These are phyloP conservation scores for Coprinellus micaceus DNA, from an alignment of 768 basidiomycete species.

Conservation along the genomic window DNA sequence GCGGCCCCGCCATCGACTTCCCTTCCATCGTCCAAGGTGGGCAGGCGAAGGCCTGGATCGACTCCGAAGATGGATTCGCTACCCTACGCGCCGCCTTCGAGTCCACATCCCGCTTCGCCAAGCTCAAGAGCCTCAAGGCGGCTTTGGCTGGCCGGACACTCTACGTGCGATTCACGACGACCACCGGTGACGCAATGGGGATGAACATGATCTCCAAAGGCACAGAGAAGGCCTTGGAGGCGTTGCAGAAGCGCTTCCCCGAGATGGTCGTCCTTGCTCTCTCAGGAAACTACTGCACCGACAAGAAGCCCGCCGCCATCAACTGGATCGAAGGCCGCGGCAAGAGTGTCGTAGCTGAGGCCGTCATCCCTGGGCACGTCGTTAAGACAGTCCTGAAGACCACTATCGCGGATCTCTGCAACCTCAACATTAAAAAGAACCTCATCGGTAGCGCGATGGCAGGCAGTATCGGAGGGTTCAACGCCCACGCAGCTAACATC, in stretches of 20 bases:
- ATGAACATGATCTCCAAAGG: slow-evolving; percentile 99
- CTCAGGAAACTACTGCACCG: slow-evolving; percentile 97
- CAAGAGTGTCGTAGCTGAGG: slow-evolving; percentile 97
- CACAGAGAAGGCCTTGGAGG: slow-evolving; percentile 89
- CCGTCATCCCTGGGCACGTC: slow-evolving; percentile 82
- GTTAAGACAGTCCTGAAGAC: slow-evolving; percentile 94
- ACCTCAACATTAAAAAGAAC: slow-evolving; percentile 96
- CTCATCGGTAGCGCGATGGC: slow-evolving; percentile 97
- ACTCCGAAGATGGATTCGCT: slow-evolving; percentile 70
- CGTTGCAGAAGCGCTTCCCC: slow-evolving; percentile 73
- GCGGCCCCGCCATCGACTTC: slow-evolving; percentile 96
- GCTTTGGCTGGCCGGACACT: slow-evolving; percentile 91
- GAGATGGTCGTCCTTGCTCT: slow-evolving; percentile 89
- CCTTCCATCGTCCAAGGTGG: slow-evolving; percentile 77
- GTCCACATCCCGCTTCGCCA: slow-evolving; percentile 90
- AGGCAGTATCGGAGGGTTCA: slow-evolving; percentile 93
- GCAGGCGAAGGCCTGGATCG: slow-evolving; percentile 83
- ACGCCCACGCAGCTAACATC: slow-evolving; percentile 97
- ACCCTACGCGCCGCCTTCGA: slow-evolving; percentile 88
- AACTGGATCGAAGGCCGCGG: slow-evolving; percentile 99
- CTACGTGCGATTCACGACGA: slow-evolving; percentile 89
- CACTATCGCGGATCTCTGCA: slow-evolving; percentile 82
- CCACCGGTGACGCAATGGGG: slow-evolving; percentile 98
- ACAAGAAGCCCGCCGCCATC: slow-evolving; percentile 99
- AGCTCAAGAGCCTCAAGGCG: slow-evolving; percentile 79